phyloP scores from a whole-genome alignment of 2,329 filamentous ascomycete genomes.

The Fusarium ramigenum region DNA sequence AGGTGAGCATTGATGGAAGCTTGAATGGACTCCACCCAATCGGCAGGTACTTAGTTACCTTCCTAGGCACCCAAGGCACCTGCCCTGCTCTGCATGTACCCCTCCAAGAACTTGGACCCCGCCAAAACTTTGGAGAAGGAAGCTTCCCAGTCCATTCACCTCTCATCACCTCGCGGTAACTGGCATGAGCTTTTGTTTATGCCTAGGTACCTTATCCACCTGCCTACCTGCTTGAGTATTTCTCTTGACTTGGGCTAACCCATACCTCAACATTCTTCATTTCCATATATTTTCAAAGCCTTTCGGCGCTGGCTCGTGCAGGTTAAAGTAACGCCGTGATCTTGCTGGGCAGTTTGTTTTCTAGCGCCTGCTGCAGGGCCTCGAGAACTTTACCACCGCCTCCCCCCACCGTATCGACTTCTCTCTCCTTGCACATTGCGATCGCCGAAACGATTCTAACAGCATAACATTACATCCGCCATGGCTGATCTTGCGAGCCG shows the following conservation, averaged over 20 bases:
- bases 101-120: slow-evolving; percentile 47
- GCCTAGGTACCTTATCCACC: not conserved
- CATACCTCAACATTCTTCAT: not conserved
- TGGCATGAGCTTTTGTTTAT: slow-evolving; percentile 22
- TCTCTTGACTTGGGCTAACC: slow-evolving; percentile 1
- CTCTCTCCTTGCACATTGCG: slow-evolving; percentile 16
- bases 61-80: not conserved
- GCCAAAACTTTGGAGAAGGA: slow-evolving; percentile 41
- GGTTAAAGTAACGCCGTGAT: not conserved
- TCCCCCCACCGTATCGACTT: slow-evolving; percentile 21
- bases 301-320: not conserved
- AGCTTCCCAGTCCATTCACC: slow-evolving; percentile 11
- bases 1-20: not conserved
- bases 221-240: not conserved
- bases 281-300: not conserved
- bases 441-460: slow-evolving; percentile 1
- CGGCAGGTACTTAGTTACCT: not conserved
- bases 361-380: slow-evolving; percentile 14
- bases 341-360: not conserved
- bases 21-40: not conserved
- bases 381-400: slow-evolving; percentile 23
- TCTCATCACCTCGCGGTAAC: slow-evolving; percentile 10
- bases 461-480: slow-evolving; percentile 12
- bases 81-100: slow-evolving; percentile 36
- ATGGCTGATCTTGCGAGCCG: slow-evolving; percentile 64